phyloP scores from a whole-genome alignment of 108 stramenopile species.

The Fragilariopsis cylindrus region DNA sequence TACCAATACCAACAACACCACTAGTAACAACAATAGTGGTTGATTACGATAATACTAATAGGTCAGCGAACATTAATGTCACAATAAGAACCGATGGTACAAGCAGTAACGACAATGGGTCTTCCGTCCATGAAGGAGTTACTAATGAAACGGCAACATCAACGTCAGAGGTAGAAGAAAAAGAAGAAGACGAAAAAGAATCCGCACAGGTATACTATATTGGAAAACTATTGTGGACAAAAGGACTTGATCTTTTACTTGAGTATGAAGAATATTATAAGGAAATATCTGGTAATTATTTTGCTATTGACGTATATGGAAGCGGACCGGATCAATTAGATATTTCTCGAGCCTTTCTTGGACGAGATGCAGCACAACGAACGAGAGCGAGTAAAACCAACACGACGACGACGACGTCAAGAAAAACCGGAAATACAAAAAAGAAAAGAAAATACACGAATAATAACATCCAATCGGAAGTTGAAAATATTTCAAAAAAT shows the following conservation, averaged over 20 bases:
- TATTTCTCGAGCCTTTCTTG: slow-evolving; percentile 72
- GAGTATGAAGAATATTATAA: slow-evolving; percentile 74
- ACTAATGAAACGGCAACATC: slow-evolving; percentile 1
- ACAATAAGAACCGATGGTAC: not conserved
- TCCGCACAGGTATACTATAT: slow-evolving; percentile 69
- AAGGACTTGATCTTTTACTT: slow-evolving; percentile 78
- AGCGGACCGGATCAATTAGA: slow-evolving; percentile 74
- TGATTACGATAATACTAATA: not conserved
- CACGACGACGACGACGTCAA: not conserved
- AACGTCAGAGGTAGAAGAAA: not conserved
- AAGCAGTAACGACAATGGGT: slow-evolving; percentile 1
- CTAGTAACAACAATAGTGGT: not conserved
- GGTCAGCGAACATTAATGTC: not conserved
- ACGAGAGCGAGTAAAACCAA: not conserved
- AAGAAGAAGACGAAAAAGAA: too few relatives aligned
- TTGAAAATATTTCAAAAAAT: slow-evolving; percentile 13
- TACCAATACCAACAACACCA: not conserved
- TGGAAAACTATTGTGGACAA: slow-evolving; percentile 87
- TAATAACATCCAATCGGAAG: not conserved
- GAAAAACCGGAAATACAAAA: not conserved
- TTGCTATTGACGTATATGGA: slow-evolving; percentile 81
- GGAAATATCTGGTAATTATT: slow-evolving; percentile 61
- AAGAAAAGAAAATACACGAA: not conserved
- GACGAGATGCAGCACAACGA: slow-evolving; percentile 25
- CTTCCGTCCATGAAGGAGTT: not conserved